Base-by-base conservation (phyloP, 192 early-diverging fungal species). In the Backusella luteola region DNA sequence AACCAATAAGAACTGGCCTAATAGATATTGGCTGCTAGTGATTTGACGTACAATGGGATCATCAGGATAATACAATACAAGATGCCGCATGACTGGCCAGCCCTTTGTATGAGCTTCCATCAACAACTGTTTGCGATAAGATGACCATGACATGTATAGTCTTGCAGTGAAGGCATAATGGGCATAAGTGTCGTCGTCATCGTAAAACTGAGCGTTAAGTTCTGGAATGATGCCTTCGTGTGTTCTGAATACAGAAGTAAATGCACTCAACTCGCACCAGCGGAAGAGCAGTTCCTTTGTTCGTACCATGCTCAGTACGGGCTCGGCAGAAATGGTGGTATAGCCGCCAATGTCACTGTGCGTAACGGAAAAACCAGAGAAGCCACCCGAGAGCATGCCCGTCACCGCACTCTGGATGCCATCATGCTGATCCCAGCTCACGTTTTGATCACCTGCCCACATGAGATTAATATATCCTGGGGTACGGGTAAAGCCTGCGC, bases 321-420 rank as follows among this genome's bases (percentile, higher is more conserved):
- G 79, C 2, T 79, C 29, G 4, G 36, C 56, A 15, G 69, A 66
- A 4, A 78, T 63, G 9, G 81, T 75, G 9, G 66, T 83, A 56
- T 79, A 83, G 5, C 81, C 83, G 23, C 81, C 83, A 34, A 83
- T 76, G 41, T 84, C 83, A 66, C 77, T 69, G 19, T 84, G 84
- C 4, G 69, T 84, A 23, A 83, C 59, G 4, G 80, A 42, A 6
- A 84, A 73, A 0, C 84, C 84, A 0, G 84, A 81, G 17, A 84
- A 80, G 0, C 84, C 81, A 9, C 78, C 80, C 7, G 69, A 74
- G 2, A 84, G 71, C 80, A 84, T 81, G 21, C 75, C 84, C 21
- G 68, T 75, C 6, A 84, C 75, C 6, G 81, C 81, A 73, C 76
- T 79, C 42, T 84, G 84, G 5, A 85, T 84, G 34, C 82, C 84